These are phyloP conservation scores for Pseudodiploospora longispora DNA, from an alignment of 2,329 filamentous ascomycete species.

Conservation along the genomic window DNA sequence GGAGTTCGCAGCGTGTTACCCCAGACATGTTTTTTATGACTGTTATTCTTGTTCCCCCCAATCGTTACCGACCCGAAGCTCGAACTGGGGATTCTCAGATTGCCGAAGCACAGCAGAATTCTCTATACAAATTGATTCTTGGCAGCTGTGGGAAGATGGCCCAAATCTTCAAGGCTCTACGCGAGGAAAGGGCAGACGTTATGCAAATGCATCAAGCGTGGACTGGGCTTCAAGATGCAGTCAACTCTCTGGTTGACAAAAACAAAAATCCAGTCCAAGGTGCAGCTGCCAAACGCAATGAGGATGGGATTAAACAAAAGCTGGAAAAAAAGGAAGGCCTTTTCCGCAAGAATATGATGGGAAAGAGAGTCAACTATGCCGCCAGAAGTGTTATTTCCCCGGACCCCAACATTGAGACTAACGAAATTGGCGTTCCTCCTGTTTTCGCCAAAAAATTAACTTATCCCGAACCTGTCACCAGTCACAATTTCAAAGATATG, in stretches of 20 bases:
- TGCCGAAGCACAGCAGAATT: constrained; percentile 82
- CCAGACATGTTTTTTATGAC: constrained; percentile 94
- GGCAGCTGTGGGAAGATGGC: constrained; percentile 65
- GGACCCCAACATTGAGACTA: constrained; percentile 97
- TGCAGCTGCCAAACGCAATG: constrained; percentile 65
- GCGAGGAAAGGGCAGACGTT: constrained; percentile 41
- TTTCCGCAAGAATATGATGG: constrained; percentile 99
- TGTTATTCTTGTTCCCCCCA: constrained; percentile 81
- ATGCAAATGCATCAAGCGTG: constrained; percentile 74
- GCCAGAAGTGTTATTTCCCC: constrained; percentile 96
- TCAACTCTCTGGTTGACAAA: constrained; percentile 89
- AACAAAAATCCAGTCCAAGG: constrained; percentile 79
- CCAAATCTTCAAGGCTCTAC: constrained; percentile 53
- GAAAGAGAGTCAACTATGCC: constrained; percentile 97
- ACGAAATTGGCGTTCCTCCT: constrained; percentile 96
- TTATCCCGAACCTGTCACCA: constrained; percentile 94
- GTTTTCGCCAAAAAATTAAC: constrained; percentile 95
- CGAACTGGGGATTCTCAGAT: constrained; percentile 73
- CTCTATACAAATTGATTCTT: constrained; percentile 77
- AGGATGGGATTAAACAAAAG: constrained; percentile 95
- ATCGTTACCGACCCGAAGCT: constrained; percentile 82
- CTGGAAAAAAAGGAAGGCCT: constrained; percentile 98
- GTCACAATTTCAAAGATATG: constrained; percentile 92
- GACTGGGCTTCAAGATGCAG: constrained; percentile 75
- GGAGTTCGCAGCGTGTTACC: constrained; percentile 49